These are phyloP conservation scores for Metschnikowia kunwiensis DNA, from an alignment of 805 yeast species.

Conservation along the genomic window DNA sequence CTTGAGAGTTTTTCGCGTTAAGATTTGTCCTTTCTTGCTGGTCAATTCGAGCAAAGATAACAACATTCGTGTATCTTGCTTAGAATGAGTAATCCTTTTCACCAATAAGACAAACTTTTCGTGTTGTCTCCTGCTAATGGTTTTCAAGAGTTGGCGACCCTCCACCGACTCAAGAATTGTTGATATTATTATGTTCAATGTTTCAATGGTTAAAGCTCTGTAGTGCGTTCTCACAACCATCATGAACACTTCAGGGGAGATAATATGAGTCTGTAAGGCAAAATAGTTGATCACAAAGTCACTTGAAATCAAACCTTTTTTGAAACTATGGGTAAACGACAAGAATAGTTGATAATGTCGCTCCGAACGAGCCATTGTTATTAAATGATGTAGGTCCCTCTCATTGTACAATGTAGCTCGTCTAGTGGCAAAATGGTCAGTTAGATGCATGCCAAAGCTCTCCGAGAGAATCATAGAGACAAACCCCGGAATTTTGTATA, in stretches of 20 bases:
- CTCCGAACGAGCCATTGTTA: not conserved
- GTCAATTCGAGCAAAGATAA: conserved; percentile 8
- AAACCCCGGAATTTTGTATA: conserved; percentile 7
- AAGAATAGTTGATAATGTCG: conserved; percentile 2
- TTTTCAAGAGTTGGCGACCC: conserved; percentile 7
- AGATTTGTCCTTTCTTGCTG: conserved; percentile 2
- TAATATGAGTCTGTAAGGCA: conserved; percentile 3
- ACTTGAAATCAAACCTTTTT: conserved; percentile 3
- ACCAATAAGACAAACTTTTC: conserved; percentile 1
- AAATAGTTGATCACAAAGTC: conserved; percentile 7
- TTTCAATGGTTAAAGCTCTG: conserved; percentile 1
- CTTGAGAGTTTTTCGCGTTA: conserved; percentile 2
- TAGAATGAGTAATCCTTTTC: not conserved
- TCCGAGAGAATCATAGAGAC: conserved; percentile 1
- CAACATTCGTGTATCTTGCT: not conserved
- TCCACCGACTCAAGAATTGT: conserved; percentile 2
- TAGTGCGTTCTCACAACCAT: conserved; percentile 1
- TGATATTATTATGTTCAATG: not conserved
- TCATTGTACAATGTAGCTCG: conserved; percentile 6
- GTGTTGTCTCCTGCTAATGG: conserved; percentile 4
- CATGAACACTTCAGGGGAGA: not conserved
- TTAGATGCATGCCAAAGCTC: not conserved
- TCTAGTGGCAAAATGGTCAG: conserved; percentile 3
- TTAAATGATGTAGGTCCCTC: conserved; percentile 6
- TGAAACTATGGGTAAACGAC: conserved; percentile 4